Percentiles rank a stretch among this genome's conserved stretches.
Evolutionary conservation across 192 early-diverging fungal species (phyloP).

Genomic region (Backusella sp.): DNA sequence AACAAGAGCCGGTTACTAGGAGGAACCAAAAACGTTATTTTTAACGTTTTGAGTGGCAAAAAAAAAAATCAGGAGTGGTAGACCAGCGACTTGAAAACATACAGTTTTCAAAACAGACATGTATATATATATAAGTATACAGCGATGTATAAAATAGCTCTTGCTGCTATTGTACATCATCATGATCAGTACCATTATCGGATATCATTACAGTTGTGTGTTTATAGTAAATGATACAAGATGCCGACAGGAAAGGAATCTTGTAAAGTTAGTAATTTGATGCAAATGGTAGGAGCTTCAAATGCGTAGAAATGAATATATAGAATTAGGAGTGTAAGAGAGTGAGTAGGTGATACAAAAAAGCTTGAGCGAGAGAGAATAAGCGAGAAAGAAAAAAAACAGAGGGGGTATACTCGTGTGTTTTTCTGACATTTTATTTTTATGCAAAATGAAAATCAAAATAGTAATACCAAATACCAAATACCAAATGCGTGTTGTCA

Average conservation of each 20-base stretch:
- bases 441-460: slow-evolving; percentile 4
- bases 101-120: background rate
- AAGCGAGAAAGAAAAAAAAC: background rate
- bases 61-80: background rate
- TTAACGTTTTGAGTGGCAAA: background rate
- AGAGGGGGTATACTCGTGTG: background rate
- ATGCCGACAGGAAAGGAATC: background rate
- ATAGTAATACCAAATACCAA: background rate
- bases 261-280: background rate
- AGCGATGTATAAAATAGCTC: background rate
- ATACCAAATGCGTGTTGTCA: background rate
- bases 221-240: background rate
- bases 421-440: background rate
- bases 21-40: background rate
- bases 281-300: background rate
- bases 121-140: background rate
- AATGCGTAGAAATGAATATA: background rate
- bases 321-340: background rate
- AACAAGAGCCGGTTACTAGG: background rate
- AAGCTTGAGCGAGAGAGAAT: background rate
- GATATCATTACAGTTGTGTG: too few relatives aligned
- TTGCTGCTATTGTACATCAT: background rate
- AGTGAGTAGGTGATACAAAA: too few relatives aligned
- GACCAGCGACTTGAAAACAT: background rate
- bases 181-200: background rate